These are phyloP conservation scores for Gnaphalium uliginosum DNA, from an alignment of 129 eudicot genomes.

Conservation along the genomic window DNA sequence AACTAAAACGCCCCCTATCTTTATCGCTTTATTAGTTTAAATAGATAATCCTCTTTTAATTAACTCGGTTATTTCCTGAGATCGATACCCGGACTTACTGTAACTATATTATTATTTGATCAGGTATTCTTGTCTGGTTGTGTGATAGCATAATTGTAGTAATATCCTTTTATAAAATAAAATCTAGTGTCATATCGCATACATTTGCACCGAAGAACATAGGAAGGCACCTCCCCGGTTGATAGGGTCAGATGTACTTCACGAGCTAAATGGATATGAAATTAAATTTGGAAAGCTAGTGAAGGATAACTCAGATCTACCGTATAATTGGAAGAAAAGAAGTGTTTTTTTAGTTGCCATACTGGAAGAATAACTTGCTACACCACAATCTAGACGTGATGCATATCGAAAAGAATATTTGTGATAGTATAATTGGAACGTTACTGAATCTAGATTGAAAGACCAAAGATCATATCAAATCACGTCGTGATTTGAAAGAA, in stretches of 20 bases:
- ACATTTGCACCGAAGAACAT: not conserved
- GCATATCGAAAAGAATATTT: conserved; percentile 21
- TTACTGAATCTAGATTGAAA: conserved; percentile 28
- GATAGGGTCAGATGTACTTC: not conserved
- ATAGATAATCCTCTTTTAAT: too few species aligned
- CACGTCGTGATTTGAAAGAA: conserved; percentile 9
- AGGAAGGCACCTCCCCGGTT: not conserved
- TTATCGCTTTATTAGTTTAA: too few species aligned
- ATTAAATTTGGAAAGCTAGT: conserved; percentile 19
- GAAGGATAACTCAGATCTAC: too few species aligned
- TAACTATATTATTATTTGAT: too few species aligned
- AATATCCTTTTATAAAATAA: too few species aligned
- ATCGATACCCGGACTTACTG: too few species aligned
- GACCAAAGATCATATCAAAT: conserved; percentile 17
- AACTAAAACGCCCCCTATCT: too few species aligned
- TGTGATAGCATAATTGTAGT: too few species aligned
- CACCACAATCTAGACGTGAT: conserved; percentile 21
- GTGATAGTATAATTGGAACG: conserved; percentile 2
- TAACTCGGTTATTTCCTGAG: too few species aligned
- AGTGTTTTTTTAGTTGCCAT: conserved; percentile 17
- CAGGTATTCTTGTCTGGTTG: too few species aligned
- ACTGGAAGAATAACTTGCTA: conserved; percentile 18
- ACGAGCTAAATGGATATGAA: not conserved
- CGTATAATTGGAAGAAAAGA: conserved; percentile 20
- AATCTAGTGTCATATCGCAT: too few species aligned